Percentiles rank a stretch among this genome's conserved stretches.
phyloP scores from a whole-genome alignment of 164 flowering plant genomes.

The Echeveria elegans region DNA sequence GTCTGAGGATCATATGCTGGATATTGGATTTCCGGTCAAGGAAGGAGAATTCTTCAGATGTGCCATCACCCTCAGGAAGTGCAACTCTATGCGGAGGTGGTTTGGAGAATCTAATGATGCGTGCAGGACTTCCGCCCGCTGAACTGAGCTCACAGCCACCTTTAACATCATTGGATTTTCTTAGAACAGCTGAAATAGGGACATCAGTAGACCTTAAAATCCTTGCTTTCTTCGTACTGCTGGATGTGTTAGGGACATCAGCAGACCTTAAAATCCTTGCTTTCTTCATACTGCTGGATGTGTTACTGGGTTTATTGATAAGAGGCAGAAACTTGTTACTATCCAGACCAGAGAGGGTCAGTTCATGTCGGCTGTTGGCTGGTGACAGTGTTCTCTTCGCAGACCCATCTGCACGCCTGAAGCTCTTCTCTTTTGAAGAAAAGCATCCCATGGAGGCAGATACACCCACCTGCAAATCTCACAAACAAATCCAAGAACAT shows the following conservation, averaged over 20 bases:
- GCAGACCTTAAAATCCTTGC: not conserved
- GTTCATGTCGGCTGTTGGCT: not conserved
- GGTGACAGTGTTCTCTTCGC: not conserved
- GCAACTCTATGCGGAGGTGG: not conserved
- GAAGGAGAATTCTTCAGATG: not conserved
- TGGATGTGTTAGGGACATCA: not conserved
- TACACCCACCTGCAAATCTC: not conserved
- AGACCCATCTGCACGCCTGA: not conserved
- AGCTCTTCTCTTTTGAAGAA: not conserved
- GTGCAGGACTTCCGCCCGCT: not conserved
- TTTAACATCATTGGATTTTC: not conserved
- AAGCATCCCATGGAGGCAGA: not conserved
- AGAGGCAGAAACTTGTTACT: conserved; percentile 6
- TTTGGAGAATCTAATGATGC: not conserved
- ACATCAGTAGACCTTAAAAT: not conserved
- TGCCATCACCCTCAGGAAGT: not conserved
- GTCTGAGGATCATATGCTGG: not conserved
- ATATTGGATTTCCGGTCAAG: not conserved
- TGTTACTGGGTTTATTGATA: not conserved
- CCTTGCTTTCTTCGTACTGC: not conserved
- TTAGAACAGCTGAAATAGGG: not conserved
- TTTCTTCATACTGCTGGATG: not conserved
- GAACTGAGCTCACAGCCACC: not conserved
- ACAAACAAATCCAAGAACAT: not conserved
- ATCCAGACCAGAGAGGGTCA: not conserved